These are phyloP conservation scores for Ceratonia siliqua DNA, from an alignment of 306 rosid genomes.

Conservation along the genomic window DNA sequence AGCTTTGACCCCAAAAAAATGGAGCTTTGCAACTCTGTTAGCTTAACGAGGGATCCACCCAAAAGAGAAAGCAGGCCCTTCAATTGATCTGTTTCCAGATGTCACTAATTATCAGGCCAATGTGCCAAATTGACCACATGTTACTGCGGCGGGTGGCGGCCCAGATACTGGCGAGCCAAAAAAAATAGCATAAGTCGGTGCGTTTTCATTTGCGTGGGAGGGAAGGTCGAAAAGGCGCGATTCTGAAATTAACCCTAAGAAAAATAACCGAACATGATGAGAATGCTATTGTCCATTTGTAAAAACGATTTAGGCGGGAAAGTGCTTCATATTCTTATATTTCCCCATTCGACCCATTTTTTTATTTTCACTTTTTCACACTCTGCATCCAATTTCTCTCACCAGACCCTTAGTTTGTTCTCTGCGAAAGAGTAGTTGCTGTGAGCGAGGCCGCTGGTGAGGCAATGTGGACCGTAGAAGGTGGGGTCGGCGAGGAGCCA, in stretches of 20 bases:
- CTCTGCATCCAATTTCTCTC: not conserved
- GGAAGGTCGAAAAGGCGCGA: constrained; percentile 33
- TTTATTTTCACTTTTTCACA: not conserved
- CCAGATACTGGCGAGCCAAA: not conserved
- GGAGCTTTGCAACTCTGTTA: no score
- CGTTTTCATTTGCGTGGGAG: constrained; percentile 27
- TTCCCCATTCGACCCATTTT: not conserved
- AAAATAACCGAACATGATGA: constrained; percentile 18
- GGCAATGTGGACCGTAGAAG: constrained; percentile 37
- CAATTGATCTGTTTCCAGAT: no score
- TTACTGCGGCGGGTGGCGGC: not conserved
- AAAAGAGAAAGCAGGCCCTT: no score
- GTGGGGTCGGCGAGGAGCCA: constrained; percentile 31
- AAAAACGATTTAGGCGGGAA: constrained; percentile 65
- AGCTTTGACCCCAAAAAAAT: no score
- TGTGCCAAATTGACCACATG: constrained; percentile 29
- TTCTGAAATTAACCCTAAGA: constrained; percentile 36
- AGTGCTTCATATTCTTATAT: not conserved
- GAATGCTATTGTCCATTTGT: not conserved
- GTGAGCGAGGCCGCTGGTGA: constrained; percentile 5
- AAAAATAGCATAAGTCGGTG: constrained; percentile 9
- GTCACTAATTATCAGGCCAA: no score
- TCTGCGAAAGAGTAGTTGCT: constrained; percentile 4
- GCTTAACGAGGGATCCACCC: no score
- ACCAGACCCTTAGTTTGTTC: not conserved